Percentiles rank a stretch among this genome's conserved stretches.
Evolutionary conservation across 345 rosid genomes (phyloP).

Genomic region (Hirschfeldia incana): DNA sequence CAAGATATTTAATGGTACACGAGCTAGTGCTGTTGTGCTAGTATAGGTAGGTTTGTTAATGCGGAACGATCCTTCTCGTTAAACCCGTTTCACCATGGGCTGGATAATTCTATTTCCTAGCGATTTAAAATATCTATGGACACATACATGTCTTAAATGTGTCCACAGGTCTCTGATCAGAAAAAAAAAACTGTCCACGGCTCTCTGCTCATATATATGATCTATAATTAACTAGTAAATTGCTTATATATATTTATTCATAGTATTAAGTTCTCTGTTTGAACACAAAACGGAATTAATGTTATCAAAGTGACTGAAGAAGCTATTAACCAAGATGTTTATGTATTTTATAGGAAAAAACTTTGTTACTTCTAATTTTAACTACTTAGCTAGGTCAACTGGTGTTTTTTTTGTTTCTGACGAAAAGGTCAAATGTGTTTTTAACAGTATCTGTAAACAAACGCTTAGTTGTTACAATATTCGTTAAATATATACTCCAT

Average conservation of each 20-base stretch:
- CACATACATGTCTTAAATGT: not conserved
- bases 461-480: too few species aligned
- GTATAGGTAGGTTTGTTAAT: slow-evolving; percentile 21
- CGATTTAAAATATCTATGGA: not conserved
- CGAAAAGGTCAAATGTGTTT: too few species aligned
- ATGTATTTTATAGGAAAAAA: too few species aligned
- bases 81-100: slow-evolving; percentile 12
- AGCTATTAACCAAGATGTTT: not conserved
- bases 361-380: too few species aligned
- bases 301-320: not conserved
- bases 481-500: too few species aligned
- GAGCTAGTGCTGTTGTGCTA: slow-evolving; percentile 6
- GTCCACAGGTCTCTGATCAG: not conserved
- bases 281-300: not conserved
- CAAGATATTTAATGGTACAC: slow-evolving; percentile 6
- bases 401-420: too few species aligned
- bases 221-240: too few species aligned
- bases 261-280: too few species aligned
- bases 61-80: slow-evolving; percentile 22
- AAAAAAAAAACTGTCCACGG: too few species aligned
- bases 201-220: not conserved
- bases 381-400: not conserved
- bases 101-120: not conserved
- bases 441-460: not conserved
- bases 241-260: too few species aligned